phyloP scores from a whole-genome alignment of 2,329 filamentous ascomycete species.

The Bretziella fagacearum region DNA sequence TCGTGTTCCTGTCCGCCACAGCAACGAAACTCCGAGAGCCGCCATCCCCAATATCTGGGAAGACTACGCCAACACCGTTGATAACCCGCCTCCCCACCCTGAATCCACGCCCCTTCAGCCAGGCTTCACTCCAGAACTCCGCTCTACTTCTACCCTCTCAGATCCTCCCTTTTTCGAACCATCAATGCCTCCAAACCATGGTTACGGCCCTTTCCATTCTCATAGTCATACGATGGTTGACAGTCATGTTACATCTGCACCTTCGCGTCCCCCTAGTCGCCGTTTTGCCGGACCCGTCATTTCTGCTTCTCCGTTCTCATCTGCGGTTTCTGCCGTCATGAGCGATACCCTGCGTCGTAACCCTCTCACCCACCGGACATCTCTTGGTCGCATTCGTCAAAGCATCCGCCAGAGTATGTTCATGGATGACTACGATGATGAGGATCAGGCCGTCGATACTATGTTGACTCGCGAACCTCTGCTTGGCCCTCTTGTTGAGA shows the following conservation, averaged over 20 bases:
- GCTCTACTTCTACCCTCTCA: conserved; percentile 18
- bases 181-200: conserved; percentile 10
- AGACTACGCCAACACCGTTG: not conserved
- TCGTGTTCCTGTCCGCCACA: conserved; percentile 18
- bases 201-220: not conserved
- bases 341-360: conserved; percentile 34
- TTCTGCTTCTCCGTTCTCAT: conserved; percentile 42
- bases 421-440: conserved; percentile 30
- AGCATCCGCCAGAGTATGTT: conserved; percentile 38
- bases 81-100: conserved; percentile 22
- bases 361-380: conserved; percentile 26
- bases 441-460: conserved; percentile 14
- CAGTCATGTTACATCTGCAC: conserved; percentile 16
- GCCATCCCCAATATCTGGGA: conserved; percentile 3
- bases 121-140: conserved; percentile 18
- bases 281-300: conserved; percentile 34
- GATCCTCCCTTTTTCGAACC: conserved; percentile 18
- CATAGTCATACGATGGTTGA: conserved; percentile 17
- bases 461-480: conserved; percentile 10
- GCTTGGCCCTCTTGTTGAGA: conserved; percentile 8
- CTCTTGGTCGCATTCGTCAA: conserved; percentile 31
- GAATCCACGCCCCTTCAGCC: conserved; percentile 7
- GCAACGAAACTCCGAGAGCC: not conserved
- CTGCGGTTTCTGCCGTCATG: conserved; percentile 40
- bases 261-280: conserved; percentile 21